These are phyloP conservation scores for Starmera dryadoides DNA, from an alignment of 805 yeast genomes.

Conservation along the genomic window DNA sequence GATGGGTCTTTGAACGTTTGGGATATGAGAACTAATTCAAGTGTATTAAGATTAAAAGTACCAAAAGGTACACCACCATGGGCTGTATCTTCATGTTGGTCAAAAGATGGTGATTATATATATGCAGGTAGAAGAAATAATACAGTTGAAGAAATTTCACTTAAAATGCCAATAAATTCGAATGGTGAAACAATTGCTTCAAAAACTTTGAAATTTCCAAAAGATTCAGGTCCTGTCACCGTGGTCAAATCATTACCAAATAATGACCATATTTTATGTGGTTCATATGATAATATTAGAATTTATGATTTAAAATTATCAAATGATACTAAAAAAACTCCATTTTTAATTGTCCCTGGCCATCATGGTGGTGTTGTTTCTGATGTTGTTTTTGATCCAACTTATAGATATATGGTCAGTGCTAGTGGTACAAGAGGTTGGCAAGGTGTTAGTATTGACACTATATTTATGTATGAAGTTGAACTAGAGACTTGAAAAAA, in stretches of 20 bases:
- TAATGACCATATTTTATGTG: slow-evolving; percentile 72
- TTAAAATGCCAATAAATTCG: slow-evolving; percentile 44
- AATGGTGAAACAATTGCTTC: slow-evolving; percentile 40
- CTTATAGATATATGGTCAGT: slow-evolving; percentile 81
- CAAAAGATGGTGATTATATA: slow-evolving; percentile 68
- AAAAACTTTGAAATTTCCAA: slow-evolving; percentile 66
- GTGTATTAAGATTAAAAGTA: slow-evolving; percentile 42
- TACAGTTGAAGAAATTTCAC: slow-evolving; percentile 67
- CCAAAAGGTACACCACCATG: slow-evolving; percentile 81
- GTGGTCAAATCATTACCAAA: slow-evolving; percentile 77
- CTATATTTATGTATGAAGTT: slow-evolving; percentile 77
- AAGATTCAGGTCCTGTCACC: slow-evolving; percentile 86
- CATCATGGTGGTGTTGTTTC: slow-evolving; percentile 92
- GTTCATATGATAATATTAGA: slow-evolving; percentile 84
- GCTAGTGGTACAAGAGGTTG: slow-evolving; percentile 95
- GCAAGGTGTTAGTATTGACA: slow-evolving; percentile 78
- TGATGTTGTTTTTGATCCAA: slow-evolving; percentile 73
- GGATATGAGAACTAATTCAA: slow-evolving; percentile 56
- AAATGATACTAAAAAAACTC: slow-evolving; percentile 35
- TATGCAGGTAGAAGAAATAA: slow-evolving; percentile 89
- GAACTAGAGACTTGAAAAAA: slow-evolving; percentile 35
- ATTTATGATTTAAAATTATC: slow-evolving; percentile 63
- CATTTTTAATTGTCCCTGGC: slow-evolving; percentile 90
- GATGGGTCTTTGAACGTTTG: slow-evolving; percentile 79
- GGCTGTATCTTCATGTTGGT: slow-evolving; percentile 90